Conservation (phyloP, 2,329 filamentous ascomycete genomes). For the Sclerotinia borealis region DNA sequence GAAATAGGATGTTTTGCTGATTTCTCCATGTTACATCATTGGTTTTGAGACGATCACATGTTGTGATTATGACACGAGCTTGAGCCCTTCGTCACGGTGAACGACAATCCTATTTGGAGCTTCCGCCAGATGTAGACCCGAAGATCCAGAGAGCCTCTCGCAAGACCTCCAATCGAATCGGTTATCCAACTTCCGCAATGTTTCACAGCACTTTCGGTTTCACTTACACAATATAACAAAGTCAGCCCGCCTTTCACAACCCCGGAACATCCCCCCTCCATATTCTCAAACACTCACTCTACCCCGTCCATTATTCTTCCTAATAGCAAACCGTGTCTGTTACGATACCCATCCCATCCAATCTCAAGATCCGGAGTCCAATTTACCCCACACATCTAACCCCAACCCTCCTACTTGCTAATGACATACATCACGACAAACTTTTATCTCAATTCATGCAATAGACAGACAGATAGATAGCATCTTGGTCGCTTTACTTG, state of each 20-base stretch:
- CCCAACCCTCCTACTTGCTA: too few species aligned
- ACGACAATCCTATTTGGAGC: neutral
- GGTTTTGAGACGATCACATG: neutral
- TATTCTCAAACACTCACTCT: neutral
- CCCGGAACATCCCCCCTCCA: neutral
- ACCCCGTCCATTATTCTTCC: too few species aligned
- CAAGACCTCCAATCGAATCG: neutral
- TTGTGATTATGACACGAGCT: neutral
- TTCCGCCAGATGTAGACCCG: neutral
- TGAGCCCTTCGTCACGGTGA: neutral
- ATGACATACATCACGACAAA: too few species aligned
- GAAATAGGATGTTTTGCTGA: constrained; percentile 12
- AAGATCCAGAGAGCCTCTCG: neutral
- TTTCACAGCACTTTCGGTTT: neutral
- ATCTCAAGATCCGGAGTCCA: too few species aligned
- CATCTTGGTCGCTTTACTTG: too few species aligned
- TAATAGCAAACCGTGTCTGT: too few species aligned
- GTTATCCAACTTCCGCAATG: neutral
- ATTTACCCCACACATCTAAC: too few species aligned
- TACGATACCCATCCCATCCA: too few species aligned
- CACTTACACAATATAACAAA: neutral
- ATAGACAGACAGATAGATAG: too few species aligned
- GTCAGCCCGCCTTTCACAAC: neutral
- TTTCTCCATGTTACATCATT: neutral
- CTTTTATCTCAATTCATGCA: too few species aligned